Base-by-base conservation (phyloP, 371 early-diverging fungal species). In the Basidiobolus meristosporus region DNA sequence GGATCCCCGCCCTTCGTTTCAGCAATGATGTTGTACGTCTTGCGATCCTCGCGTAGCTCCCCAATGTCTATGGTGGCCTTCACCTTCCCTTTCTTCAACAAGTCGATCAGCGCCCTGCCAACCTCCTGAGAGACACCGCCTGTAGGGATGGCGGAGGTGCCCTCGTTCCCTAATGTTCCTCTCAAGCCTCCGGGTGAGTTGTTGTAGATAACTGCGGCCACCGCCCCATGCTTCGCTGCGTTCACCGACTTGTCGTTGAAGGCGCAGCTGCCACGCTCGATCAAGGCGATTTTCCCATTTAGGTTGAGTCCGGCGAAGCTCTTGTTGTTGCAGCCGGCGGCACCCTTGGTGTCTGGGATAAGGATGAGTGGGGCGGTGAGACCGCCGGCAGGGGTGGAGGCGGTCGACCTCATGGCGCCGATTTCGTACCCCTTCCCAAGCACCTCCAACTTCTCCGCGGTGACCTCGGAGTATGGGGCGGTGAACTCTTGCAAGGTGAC, bases 151-250 rank as follows among this genome's bases (percentile, higher is more conserved):
- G 31, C 51, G 23, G 43, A 48, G 26, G 44, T 44, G 5, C 45
- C 30, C 15, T 39, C 38, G 23, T 47, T 54, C 48, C 51, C 46
- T n/a, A 54, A 11, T 37, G 50, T 30, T 47, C 60, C 40, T 26
- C 9, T 26, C 5, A 26, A 26, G 26, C 9, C 9, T 26, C 62
- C 63, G n/a, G 42, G 43, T 6, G 31, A 44, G 19, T 60, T 60
- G 41, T 64, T 57, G 39, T 64, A 61, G 19, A 76, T 36, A 18
- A 80, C 32, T 0, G 68, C 63, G 11, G 57, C 81, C 16, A 57
- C 39, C 10, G 81, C 82, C 32, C 82, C 82, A 14, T 74, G 72
- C 1, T 43, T 35, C 23, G 59, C 53, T 2, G 76, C 75, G 43
- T 59, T 57, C 4, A 37, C 1, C 1, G 58, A 54, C 61, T 77